Evolutionary conservation across 257 asterid genomes (phyloP), one percentile per base, ranked within the genome.

Genomic region (Nemophila menziesii): DNA sequence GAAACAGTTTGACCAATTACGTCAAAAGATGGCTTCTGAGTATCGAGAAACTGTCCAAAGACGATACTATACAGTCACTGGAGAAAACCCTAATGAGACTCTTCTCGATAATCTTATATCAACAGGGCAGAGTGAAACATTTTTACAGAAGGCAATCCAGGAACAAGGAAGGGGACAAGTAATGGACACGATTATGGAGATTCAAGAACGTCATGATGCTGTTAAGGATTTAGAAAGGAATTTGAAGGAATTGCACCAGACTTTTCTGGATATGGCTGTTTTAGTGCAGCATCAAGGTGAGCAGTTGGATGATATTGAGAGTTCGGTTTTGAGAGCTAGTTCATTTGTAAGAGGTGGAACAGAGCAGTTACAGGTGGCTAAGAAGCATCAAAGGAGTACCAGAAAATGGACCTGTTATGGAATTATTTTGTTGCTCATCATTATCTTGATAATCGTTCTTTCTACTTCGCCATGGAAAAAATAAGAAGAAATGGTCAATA

Each of bases 371-470:
- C 33, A 50, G 46, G 60, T 46, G n/a, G 77, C 77, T 0, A 61
- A 60, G 40, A 65, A 61, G 56, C 72, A 61, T 48, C 77, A 65
- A 57, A 70, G 58, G 67, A 70, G 51, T 40, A 56, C 70, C 19
- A 65, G 77, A 29, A 70, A 70, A 33, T 65, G 77, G 77, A 51
- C 73, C 43, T 70, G 73, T 29, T 54, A 40, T 20, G 77, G 50
- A 1, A 65, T 65, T 23, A 61, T 61, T 4, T 56, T 70, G 15
- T 53, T 70, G 39, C 51, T 70, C 3, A 40, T 65, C 16, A 55
- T 70, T 52, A 51, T 65, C 52, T 51, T 62, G 59, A 51, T 70
- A 33, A 20, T 70, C 5, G 67, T 70, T 38, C 70, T 70, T 44
- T 70, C 77, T 19, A 14, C 65, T 46, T 63, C n/a, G 44, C 77